Conservation (phyloP, 164 flowering plant genomes). For the Aristolochia fimbriata region DNA sequence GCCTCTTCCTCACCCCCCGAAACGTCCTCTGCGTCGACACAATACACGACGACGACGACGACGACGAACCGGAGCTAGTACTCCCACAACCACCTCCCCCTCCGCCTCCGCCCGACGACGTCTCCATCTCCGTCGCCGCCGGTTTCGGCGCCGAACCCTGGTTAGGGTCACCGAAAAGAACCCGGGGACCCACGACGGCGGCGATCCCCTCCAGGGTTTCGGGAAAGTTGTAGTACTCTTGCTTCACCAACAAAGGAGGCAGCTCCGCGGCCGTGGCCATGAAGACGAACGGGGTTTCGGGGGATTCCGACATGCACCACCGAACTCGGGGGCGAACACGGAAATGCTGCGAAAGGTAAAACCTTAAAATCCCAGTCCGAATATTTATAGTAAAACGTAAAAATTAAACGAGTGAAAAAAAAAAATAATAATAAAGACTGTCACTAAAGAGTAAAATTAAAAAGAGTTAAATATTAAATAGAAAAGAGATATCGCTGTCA, state of each 20-base stretch:
- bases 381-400: neutral
- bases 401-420: neutral
- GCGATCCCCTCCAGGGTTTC: slow-evolving; percentile 64
- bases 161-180: slow-evolving; percentile 38
- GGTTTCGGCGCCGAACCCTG: neutral
- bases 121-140: neutral
- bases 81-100: no score
- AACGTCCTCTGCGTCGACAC: slow-evolving; percentile 29
- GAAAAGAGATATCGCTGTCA: slow-evolving; percentile 40
- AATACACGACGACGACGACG: no score
- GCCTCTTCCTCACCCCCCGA: slow-evolving; percentile 82
- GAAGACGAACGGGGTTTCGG: neutral
- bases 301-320: slow-evolving; percentile 1
- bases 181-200: slow-evolving; percentile 61
- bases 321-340: no score
- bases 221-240: neutral
- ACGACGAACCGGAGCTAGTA: no score
- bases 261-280: slow-evolving; percentile 2
- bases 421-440: no score
- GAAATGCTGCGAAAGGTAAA: no score
- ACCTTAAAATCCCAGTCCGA: no score
- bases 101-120: neutral
- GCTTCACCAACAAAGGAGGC: neutral
- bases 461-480: neutral
- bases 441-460: no score